Evolutionary conservation across 352 stramenopile genomes (phyloP).

Genomic region (Phytopythium mirpurense): DNA sequence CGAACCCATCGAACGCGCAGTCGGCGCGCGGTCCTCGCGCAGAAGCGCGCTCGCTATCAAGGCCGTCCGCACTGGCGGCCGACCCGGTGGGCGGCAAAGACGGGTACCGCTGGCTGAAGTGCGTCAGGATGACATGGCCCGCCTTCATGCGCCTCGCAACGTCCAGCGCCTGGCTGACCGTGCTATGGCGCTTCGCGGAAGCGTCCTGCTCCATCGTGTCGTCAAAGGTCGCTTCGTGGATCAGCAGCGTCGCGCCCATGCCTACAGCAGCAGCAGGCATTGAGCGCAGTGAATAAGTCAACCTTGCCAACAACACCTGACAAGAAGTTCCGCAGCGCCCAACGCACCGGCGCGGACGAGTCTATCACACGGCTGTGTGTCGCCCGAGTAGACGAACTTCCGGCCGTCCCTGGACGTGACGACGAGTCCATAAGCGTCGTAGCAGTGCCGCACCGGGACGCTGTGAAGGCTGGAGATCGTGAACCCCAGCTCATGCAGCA

Average conservation of each 20-base stretch:
- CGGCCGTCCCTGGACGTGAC: conserved; percentile 36
- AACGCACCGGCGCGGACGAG: conserved; percentile 36
- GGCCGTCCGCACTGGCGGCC: background rate
- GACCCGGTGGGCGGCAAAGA: conserved; percentile 32
- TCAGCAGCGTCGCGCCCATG: conserved; percentile 76
- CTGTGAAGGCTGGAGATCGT: conserved; percentile 36
- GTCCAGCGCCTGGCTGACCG: conserved; percentile 87
- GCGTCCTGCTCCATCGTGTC: conserved; percentile 93
- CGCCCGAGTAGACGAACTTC: conserved; percentile 90
- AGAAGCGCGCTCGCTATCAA: background rate
- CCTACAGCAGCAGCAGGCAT: conserved; percentile 7
- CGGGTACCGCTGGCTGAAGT: conserved; percentile 90
- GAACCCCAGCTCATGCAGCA: conserved; percentile 28
- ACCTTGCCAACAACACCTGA: too few relatives aligned
- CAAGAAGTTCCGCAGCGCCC: too few relatives aligned
- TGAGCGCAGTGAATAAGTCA: too few relatives aligned
- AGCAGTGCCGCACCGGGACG: conserved; percentile 77
- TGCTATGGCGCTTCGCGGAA: conserved; percentile 91
- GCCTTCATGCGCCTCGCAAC: conserved; percentile 78
- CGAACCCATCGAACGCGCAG: conserved; percentile 39
- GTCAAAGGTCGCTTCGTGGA: conserved; percentile 98
- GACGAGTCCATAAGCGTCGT: conserved; percentile 74
- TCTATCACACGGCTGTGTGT: conserved; percentile 89
- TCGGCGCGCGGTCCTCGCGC: conserved; percentile 1
- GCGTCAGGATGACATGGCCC: conserved; percentile 90